Percentiles rank a stretch among this genome's conserved stretches.
These are phyloP conservation scores for Euphorbia schlechtendalii DNA, from an alignment of 441 rosid species.

Conservation along the genomic window DNA sequence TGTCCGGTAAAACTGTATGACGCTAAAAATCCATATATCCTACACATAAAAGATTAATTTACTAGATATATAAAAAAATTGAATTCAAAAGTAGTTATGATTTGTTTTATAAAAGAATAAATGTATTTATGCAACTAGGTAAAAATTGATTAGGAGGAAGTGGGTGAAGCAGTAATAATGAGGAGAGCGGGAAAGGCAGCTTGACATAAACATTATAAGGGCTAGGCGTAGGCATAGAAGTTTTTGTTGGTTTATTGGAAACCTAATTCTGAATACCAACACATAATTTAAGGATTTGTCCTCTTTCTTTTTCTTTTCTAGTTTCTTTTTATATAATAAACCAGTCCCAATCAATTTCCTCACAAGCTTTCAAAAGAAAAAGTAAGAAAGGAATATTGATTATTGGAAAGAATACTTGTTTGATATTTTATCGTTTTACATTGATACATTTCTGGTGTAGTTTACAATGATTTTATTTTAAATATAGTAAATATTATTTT, in stretches of 20 bases:
- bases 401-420: no score
- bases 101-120: not conserved
- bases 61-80: no score
- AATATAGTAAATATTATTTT: no score
- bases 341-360: not conserved
- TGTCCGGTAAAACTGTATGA: no score
- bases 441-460: no score
- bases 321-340: no score
- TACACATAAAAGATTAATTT: no score
- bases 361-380: no score
- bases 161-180: not conserved
- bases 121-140: not conserved
- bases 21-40: no score
- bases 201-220: not conserved
- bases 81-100: not conserved
- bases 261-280: not conserved
- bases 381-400: no score
- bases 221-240: not conserved
- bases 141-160: not conserved
- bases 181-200: not conserved
- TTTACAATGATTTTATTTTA: no score
- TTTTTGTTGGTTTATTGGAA: not conserved
- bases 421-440: no score
- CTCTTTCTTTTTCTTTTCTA: not conserved
- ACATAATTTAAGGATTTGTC: not conserved